A percentile compares a stretch with the other conserved stretches of the same genome.
Conservation (phyloP, 208 protist genomes). For the Leishmania mexicana region DNA sequence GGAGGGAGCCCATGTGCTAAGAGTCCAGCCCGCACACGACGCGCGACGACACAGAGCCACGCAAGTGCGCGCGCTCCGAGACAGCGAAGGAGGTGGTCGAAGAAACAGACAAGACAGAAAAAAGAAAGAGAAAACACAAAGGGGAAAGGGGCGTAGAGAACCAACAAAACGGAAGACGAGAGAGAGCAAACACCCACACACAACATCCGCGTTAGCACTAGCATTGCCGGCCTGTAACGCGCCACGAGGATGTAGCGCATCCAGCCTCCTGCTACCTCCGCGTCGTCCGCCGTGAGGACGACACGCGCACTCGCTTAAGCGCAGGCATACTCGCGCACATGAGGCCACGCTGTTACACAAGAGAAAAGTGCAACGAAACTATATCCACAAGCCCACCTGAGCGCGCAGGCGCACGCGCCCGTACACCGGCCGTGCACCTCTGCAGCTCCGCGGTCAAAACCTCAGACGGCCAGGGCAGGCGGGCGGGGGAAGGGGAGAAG, state of each 20-base stretch:
- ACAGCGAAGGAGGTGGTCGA: neutral
- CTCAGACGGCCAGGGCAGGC: neutral
- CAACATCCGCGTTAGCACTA: neutral
- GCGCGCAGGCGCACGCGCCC: neutral
- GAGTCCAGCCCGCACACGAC: neutral
- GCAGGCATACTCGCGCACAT: neutral
- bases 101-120: slow-evolving; percentile 1
- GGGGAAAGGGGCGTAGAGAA: neutral
- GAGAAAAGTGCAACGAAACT: neutral
- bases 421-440: neutral
- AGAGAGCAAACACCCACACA: neutral
- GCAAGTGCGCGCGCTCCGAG: neutral
- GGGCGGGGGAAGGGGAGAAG: too few species aligned
- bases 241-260: neutral
- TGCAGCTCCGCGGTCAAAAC: neutral
- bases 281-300: neutral
- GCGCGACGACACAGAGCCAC: neutral
- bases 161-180: slow-evolving; percentile 1
- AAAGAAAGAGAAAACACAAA: neutral
- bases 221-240: neutral
- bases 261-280: neutral
- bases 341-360: neutral
- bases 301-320: neutral
- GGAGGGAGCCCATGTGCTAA: neutral
- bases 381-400: neutral